phyloP scores from a whole-genome alignment of 257 asterid species.

The Capsicum baccatum region DNA sequence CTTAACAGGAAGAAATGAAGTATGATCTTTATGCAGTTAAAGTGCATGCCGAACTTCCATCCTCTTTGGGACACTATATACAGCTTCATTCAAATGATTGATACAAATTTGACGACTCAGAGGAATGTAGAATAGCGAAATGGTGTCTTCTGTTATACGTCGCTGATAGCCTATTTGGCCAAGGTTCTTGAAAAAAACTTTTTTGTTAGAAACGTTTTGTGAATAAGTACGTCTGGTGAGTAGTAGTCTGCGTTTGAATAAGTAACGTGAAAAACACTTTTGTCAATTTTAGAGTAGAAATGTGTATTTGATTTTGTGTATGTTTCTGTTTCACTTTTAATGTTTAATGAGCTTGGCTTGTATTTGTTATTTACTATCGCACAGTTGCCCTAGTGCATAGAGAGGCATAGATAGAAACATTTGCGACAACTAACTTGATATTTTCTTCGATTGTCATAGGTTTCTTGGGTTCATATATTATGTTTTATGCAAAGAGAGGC shows the following conservation, averaged over 20 bases:
- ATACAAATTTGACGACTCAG: slow-evolving; percentile 83
- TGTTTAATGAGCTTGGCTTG: too few relatives aligned
- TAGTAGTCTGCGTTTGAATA: too few relatives aligned
- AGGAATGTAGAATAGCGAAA: slow-evolving; percentile 39
- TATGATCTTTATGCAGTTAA: slow-evolving; percentile 73
- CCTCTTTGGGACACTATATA: slow-evolving; percentile 81
- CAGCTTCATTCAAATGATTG: slow-evolving; percentile 64
- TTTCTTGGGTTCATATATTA: slow-evolving; percentile 57
- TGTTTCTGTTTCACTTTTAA: too few relatives aligned
- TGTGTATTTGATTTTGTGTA: too few relatives aligned
- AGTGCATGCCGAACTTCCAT: slow-evolving; percentile 73
- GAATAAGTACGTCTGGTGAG: too few relatives aligned
- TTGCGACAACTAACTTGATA: neutral
- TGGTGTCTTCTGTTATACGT: neutral
- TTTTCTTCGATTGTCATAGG: neutral
- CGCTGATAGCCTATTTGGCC: too few relatives aligned
- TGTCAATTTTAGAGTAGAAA: too few relatives aligned
- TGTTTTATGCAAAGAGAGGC: slow-evolving; percentile 72
- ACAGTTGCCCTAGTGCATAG: neutral
- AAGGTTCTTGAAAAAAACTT: too few relatives aligned
- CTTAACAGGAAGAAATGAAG: slow-evolving; percentile 61
- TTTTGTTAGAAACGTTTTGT: too few relatives aligned
- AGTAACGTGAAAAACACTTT: too few relatives aligned
- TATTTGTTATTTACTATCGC: neutral
- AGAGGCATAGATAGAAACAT: neutral